Evolutionary conservation across 768 basidiomycete species (phyloP).

Genomic region (Mycena alexandri): DNA sequence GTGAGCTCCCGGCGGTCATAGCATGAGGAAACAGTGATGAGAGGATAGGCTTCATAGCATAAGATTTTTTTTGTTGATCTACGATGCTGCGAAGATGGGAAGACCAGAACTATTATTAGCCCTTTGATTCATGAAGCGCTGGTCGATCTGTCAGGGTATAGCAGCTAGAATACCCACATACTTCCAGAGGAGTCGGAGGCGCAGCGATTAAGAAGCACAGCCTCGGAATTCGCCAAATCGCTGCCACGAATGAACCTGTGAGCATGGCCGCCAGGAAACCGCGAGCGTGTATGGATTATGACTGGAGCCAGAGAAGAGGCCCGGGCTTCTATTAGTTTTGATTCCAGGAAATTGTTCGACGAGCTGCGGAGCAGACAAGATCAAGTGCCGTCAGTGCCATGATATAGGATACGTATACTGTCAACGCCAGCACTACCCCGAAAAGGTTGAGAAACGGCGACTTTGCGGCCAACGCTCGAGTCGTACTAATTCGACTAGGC

Average conservation of each 20-base stretch:
- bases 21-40: constrained; percentile 11
- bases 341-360: constrained; percentile 9
- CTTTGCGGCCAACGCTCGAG: no score
- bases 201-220: background rate
- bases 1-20: background rate
- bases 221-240: no score
- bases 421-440: no score
- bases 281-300: background rate
- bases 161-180: constrained; percentile 11
- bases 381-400: background rate
- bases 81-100: constrained; percentile 25
- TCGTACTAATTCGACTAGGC: no score
- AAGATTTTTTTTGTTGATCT: background rate
- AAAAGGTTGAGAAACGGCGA: no score
- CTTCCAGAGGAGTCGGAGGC: background rate
- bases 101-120: constrained; percentile 13
- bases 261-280: constrained; percentile 1
- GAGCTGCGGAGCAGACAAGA: background rate
- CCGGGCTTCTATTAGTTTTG: constrained; percentile 26
- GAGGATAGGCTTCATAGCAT: constrained; percentile 5
- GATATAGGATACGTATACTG: background rate
- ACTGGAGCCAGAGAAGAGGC: background rate
- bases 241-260: background rate
- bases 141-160: constrained; percentile 22
- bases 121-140: constrained; percentile 8